Base-by-base conservation (phyloP, 2,329 filamentous ascomycete species). In the Aspergillus sp. region DNA sequence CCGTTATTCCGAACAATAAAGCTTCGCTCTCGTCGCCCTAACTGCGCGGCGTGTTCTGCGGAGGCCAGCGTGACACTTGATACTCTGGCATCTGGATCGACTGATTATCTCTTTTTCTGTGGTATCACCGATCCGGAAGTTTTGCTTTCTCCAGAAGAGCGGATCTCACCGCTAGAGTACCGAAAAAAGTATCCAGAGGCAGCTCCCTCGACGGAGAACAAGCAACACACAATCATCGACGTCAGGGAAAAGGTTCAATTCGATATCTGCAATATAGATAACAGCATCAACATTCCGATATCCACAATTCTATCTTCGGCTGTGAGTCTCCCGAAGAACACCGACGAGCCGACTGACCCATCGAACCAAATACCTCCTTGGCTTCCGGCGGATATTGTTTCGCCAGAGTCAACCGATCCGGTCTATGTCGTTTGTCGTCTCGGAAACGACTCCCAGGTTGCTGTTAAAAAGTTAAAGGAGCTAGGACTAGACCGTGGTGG, bases 21-120 rank as follows among this genome's bases (percentile, higher is more conserved):
- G 27, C 79, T 97, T 65, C 81, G 88, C 11, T 75, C 80, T 0
- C 77, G 85, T 40, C 78, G 87, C 39, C 66, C 73, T 7, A 81
- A 81, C 33, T 97, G 93, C 58, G 80, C 87, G 31, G 85, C 86
- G 1, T 98, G 93, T 62, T 86, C 85, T 0, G 68, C 76, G 0
- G 66, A 75, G 7, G 75, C 79, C 0, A 79, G 72, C 0, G 74
- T 96, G 8, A 85, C 83, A 0, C 61, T 80, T 6, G 73, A 83
- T 8, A 77, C 75, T 6, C 67, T 95, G 40, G 70, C 65, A 13
- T 76, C 75, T 0, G 85, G 86, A 0, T 83, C 79, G 5, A 71
- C 90, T 37, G 88, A 96, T 60, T 97, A 97, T 61, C 77, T 86
- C 0, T 81, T 85, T 41, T 96, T 97, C 60, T 97, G 91, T 60